phyloP scores from a whole-genome alignment of 208 protist species.

The Lotmaria passim region DNA sequence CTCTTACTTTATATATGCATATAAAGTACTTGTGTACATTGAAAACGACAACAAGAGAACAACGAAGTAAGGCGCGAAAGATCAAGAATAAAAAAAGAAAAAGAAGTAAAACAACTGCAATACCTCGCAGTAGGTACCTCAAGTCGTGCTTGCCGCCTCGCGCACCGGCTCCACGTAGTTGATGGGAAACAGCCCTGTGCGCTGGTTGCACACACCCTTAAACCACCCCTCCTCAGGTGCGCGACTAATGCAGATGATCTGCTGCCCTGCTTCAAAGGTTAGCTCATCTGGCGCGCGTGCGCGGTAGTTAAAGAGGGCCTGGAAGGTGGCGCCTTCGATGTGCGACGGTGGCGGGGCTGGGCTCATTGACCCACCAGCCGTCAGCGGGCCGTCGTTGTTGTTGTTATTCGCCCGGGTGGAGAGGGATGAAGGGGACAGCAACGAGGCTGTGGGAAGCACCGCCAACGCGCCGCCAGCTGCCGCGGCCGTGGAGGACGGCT shows the following conservation, averaged over 20 bases:
- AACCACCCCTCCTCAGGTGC: conserved; percentile 91
- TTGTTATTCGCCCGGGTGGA: not conserved
- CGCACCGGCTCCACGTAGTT: conserved; percentile 76
- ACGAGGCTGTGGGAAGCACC: not conserved
- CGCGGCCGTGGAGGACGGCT: not conserved
- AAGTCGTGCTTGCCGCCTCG: conserved; percentile 9
- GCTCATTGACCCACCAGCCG: conserved; percentile 7
- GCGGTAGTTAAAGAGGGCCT: conserved; percentile 80
- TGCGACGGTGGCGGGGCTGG: conserved; percentile 25
- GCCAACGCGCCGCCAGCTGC: not conserved
- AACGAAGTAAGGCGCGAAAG: too few species aligned
- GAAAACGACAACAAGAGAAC: conserved; percentile 8
- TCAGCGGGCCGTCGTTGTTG: not conserved
- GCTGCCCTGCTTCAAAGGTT: conserved; percentile 73
- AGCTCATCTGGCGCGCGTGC: conserved; percentile 87
- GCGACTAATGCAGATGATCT: conserved; percentile 79
- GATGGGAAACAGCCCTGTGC: conserved; percentile 87
- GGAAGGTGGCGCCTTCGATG: conserved; percentile 76
- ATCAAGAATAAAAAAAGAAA: conserved; percentile 3
- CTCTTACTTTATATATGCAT: too few species aligned
- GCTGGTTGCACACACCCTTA: conserved; percentile 87
- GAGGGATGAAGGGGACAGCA: conserved; percentile 19
- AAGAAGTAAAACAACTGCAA: conserved; percentile 7
- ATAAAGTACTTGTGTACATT: too few species aligned
- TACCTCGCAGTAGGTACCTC: conserved; percentile 4